Evolutionary conservation across 2,329 filamentous ascomycete species (phyloP), one percentile per base, ranked within the genome.

Genomic region (Myrmaecium sp.): DNA sequence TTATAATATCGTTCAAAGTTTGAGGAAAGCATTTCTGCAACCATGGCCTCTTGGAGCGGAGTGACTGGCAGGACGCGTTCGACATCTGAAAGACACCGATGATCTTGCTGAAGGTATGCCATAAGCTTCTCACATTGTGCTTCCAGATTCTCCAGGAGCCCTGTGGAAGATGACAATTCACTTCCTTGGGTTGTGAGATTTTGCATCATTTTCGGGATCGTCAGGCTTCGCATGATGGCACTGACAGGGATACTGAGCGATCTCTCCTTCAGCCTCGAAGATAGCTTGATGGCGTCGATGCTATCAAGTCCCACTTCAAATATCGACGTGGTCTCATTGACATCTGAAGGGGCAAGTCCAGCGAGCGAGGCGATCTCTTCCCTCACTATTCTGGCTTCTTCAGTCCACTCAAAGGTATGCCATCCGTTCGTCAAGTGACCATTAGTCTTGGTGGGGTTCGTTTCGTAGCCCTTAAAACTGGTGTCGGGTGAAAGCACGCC

Each of bases 281-380:
- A 76, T 0, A 94, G 55, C 40, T 82, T 91, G 47, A 94, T 86
- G 2, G 77, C 68, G 48, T 94, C 84, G 31, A 94, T 91, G 41
- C 84, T 93, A 55, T 94, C 86, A 5, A 94, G 62, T 0, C 84
- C 84, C 17, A 94, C 62, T 38, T 86, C 73, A 20, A 91, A 73
- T 7, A 94, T 68, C 0, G 75, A 75, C 0, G 69, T 69, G 5
- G 58, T 50, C 27, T 67, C 64, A 2, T 53, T 46, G 19, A 93
- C 55, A 0, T 61, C 51, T 2, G 58, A 45, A 3, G 51, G 44
- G 0, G 64, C 44, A 0, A 73, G 42, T 0, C 61, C 63, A 1
- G 73, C 67, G 4, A 93, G 54, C 1, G 43, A 40, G 2, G 75
- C 66, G 22, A 93, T 62, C 38, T 77, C 71, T 3, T 58, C 47